These are phyloP conservation scores for Venturia nashicola DNA, from an alignment of 2,329 filamentous ascomycete genomes.

Conservation along the genomic window DNA sequence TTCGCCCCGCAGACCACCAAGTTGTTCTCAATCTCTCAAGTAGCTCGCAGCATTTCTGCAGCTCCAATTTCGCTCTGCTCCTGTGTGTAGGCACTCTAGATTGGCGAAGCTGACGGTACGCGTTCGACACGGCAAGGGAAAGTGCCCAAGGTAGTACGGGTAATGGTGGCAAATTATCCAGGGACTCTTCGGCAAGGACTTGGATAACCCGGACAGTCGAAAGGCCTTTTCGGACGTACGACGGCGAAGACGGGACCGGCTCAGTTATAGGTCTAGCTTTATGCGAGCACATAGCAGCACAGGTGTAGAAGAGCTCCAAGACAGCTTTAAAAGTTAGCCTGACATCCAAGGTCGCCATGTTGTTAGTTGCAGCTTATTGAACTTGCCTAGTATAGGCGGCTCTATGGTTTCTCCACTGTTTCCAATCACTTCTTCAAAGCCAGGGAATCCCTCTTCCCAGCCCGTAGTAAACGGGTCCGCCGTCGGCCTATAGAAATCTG, in stretches of 20 bases:
- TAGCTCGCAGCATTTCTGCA: slow-evolving; percentile 30
- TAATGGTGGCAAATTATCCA: slow-evolving; percentile 35
- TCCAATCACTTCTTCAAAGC: slow-evolving; percentile 32
- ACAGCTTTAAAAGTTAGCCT: slow-evolving; percentile 25
- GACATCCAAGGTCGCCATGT: slow-evolving; percentile 12
- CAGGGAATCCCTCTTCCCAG: slow-evolving; percentile 35
- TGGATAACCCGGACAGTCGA: slow-evolving; percentile 44
- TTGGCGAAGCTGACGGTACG: slow-evolving; percentile 44
- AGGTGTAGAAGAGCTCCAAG: slow-evolving; percentile 44
- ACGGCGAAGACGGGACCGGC: slow-evolving; percentile 35
- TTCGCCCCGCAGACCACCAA: slow-evolving; percentile 35
- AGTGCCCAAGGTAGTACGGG: slow-evolving; percentile 45
- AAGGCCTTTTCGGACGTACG: slow-evolving; percentile 41
- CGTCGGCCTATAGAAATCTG: slow-evolving; percentile 34
- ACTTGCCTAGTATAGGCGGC: slow-evolving; percentile 24
- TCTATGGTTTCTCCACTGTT: slow-evolving; percentile 25
- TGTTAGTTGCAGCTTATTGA: neutral
- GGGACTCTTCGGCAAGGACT: slow-evolving; percentile 34
- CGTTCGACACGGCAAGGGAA: slow-evolving; percentile 41
- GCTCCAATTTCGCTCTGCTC: slow-evolving; percentile 32
- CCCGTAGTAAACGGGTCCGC: slow-evolving; percentile 29
- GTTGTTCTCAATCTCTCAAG: slow-evolving; percentile 31
- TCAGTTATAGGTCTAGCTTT: slow-evolving; percentile 33
- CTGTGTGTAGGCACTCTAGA: slow-evolving; percentile 36
- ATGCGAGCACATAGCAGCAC: slow-evolving; percentile 44